These are phyloP conservation scores for Glebionis coronaria DNA, from an alignment of 129 eudicot genomes.

Conservation along the genomic window DNA sequence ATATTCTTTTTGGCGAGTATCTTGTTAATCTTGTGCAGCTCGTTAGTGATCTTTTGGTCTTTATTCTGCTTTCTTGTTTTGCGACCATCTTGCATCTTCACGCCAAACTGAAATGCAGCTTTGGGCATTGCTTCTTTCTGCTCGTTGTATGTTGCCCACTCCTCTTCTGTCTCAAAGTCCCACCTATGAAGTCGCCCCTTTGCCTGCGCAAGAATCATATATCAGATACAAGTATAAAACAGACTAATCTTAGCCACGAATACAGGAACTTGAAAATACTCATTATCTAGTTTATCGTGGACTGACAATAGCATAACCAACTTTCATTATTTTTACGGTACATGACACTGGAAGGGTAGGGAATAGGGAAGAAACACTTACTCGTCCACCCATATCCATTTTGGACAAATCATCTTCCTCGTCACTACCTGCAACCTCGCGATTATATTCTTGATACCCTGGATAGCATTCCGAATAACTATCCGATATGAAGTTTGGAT, in stretches of 20 bases:
- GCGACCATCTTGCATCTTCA: constrained; percentile 98
- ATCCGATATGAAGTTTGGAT: constrained; percentile 94
- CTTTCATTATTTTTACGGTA: background rate
- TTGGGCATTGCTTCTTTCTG: constrained; percentile 99
- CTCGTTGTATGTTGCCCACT: constrained; percentile 97
- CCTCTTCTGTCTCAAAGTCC: constrained; percentile 98
- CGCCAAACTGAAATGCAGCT: constrained; percentile 99
- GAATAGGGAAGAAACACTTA: constrained; percentile 37
- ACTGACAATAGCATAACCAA: background rate
- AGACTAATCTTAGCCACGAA: background rate
- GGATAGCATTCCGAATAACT: constrained; percentile 99
- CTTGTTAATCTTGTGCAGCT: constrained; percentile 85
- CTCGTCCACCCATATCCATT: constrained; percentile 99
- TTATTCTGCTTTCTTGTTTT: constrained; percentile 95
- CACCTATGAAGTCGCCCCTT: constrained; percentile 96
- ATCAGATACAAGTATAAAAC: background rate
- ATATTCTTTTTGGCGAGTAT: constrained; percentile 72
- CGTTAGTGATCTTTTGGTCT: constrained; percentile 90
- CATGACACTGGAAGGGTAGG: constrained; percentile 1
- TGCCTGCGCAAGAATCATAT: constrained; percentile 44
- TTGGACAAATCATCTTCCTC: constrained; percentile 94
- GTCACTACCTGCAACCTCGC: constrained; percentile 93
- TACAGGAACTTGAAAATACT: background rate
- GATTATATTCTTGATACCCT: constrained; percentile 94
- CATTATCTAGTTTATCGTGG: background rate